A percentile compares a stretch with the other conserved stretches of the same genome.
Conservation (phyloP, 2,329 filamentous ascomycete genomes). For the Botryotinia globosa region DNA sequence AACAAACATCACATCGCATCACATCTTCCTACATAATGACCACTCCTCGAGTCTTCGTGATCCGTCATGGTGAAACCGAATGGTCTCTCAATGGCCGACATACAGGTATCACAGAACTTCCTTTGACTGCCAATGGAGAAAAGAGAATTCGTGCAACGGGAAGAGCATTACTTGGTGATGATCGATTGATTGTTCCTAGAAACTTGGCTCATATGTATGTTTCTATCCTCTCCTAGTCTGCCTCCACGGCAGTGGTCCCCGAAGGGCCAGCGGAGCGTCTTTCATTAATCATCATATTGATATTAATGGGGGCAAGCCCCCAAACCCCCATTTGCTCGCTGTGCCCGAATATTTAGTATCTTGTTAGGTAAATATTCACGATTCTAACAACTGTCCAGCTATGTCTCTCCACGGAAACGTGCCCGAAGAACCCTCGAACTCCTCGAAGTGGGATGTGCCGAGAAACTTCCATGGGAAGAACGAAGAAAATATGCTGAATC, state of each 20-base stretch:
- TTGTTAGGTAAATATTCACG: background rate
- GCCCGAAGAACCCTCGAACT: slow-evolving; percentile 90
- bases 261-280: slow-evolving; percentile 6
- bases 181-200: slow-evolving; percentile 78
- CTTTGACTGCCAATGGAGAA: slow-evolving; percentile 78
- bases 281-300: background rate
- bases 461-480: slow-evolving; percentile 67
- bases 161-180: slow-evolving; percentile 76
- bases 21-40: slow-evolving; percentile 29
- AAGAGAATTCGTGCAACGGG: slow-evolving; percentile 74
- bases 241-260: background rate
- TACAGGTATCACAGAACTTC: slow-evolving; percentile 82
- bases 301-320: background rate
- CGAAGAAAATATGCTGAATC: slow-evolving; percentile 43
- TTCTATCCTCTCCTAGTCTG: background rate
- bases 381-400: slow-evolving; percentile 46
- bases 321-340: slow-evolving; percentile 4
- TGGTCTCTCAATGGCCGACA: slow-evolving; percentile 87
- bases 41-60: slow-evolving; percentile 73
- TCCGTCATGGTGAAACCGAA: slow-evolving; percentile 92
- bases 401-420: slow-evolving; percentile 81
- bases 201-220: slow-evolving; percentile 77
- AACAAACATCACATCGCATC: background rate
- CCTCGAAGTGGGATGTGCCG: slow-evolving; percentile 68
- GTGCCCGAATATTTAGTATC: background rate